Evolutionary conservation across 768 basidiomycete genomes (phyloP).

Genomic region (Psilocybe sp.): DNA sequence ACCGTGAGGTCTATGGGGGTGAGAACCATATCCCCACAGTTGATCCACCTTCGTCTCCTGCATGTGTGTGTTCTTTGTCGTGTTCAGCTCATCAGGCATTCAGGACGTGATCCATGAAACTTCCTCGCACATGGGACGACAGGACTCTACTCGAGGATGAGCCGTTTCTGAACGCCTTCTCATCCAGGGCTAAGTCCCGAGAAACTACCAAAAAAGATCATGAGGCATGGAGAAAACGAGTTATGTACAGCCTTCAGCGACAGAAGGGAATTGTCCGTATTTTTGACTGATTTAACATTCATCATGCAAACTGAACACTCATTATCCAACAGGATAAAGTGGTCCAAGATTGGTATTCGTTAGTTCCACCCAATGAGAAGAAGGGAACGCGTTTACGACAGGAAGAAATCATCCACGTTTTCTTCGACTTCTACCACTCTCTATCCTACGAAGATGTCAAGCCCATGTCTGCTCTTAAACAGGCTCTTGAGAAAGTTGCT

Average conservation of each 20-base stretch:
- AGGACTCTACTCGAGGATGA: conserved; percentile 18
- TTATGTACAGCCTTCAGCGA: background rate
- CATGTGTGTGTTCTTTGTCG: background rate
- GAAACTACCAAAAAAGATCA: background rate
- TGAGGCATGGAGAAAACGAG: background rate
- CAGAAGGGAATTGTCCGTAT: background rate
- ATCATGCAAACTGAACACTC: background rate
- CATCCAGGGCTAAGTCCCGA: background rate
- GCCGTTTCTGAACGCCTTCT: conserved; percentile 13
- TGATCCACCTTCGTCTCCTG: too few relatives aligned
- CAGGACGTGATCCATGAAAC: conserved; percentile 11
- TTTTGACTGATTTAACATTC: background rate
- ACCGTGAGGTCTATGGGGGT: background rate
- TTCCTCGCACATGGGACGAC: conserved; percentile 22
- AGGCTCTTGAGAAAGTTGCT: too few relatives aligned
- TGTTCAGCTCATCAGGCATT: background rate
- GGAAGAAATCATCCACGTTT: background rate
- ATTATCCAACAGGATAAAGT: background rate
- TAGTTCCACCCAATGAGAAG: background rate
- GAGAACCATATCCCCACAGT: background rate
- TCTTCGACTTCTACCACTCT: background rate
- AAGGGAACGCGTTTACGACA: background rate
- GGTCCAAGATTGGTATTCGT: conserved; percentile 1
- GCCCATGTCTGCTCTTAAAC: too few relatives aligned
- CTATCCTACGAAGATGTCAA: background rate